Conservation (phyloP, 495 filamentous ascomycete genomes). For the Xanthoparmelia taractica region DNA sequence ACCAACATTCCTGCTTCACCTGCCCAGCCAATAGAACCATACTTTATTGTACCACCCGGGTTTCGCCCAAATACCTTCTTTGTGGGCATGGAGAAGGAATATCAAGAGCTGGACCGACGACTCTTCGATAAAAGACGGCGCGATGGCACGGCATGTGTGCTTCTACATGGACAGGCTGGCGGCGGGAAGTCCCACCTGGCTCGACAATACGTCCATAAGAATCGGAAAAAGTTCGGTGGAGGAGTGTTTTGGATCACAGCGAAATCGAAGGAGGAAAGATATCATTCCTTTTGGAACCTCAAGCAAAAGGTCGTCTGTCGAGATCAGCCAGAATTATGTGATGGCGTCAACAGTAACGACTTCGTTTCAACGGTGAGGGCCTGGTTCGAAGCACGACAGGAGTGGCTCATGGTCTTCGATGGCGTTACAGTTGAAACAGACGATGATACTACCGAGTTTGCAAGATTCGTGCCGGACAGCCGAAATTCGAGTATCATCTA, state of each 20-base stretch:
- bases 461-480: constrained; percentile 62
- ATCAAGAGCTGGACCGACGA: constrained; percentile 58
- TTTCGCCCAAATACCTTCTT: constrained; percentile 75
- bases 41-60: constrained; percentile 62
- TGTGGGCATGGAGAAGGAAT: constrained; percentile 63
- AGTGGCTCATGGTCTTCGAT: constrained; percentile 73
- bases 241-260: constrained; percentile 78
- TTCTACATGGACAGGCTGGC: constrained; percentile 67
- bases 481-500: constrained; percentile 66
- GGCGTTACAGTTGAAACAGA: constrained; percentile 60
- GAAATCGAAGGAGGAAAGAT: constrained; percentile 54
- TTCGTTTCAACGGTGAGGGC: constrained; percentile 55
- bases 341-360: constrained; percentile 15
- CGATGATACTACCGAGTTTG: constrained; percentile 48
- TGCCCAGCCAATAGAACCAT: constrained; percentile 20
- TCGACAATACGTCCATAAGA: constrained; percentile 67
- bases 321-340: constrained; percentile 35
- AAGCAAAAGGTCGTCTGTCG: constrained; percentile 46
- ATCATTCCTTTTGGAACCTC: constrained; percentile 67
- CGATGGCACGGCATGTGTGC: constrained; percentile 57
- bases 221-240: constrained; percentile 58
- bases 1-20: constrained; percentile 17
- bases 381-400: constrained; percentile 63
- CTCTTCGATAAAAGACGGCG: constrained; percentile 57
- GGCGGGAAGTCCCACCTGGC: constrained; percentile 78